Percentiles rank a stretch among this genome's conserved stretches.
phyloP scores from a whole-genome alignment of 306 rosid species.

The Ceratonia siliqua region DNA sequence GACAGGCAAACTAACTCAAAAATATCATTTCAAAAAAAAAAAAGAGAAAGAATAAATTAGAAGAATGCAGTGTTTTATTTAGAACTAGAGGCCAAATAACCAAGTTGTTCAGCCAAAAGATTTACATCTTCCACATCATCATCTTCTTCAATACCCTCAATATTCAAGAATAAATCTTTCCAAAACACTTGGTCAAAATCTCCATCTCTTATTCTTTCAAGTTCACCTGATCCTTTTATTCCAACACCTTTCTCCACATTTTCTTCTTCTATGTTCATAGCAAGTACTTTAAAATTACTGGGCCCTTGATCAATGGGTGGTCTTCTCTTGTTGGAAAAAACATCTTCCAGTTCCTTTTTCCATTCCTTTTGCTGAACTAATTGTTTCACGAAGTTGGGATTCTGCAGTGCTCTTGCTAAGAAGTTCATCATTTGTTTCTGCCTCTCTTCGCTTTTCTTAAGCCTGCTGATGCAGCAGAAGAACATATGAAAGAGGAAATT shows the following conservation, averaged over 20 bases:
- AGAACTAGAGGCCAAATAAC: slow-evolving; percentile 51
- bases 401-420: slow-evolving; percentile 73
- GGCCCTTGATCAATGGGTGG: slow-evolving; percentile 54
- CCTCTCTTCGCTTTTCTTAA: slow-evolving; percentile 59
- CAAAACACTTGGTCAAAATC: slow-evolving; percentile 51
- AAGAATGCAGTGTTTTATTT: slow-evolving; percentile 25
- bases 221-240: slow-evolving; percentile 6
- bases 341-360: slow-evolving; percentile 58
- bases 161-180: slow-evolving; percentile 57
- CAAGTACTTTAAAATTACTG: slow-evolving; percentile 32
- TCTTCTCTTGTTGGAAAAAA: slow-evolving; percentile 55
- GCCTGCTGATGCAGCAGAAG: too few relatives aligned
- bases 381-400: slow-evolving; percentile 60
- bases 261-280: slow-evolving; percentile 26
- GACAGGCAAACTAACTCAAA: too few relatives aligned
- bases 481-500: too few relatives aligned
- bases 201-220: slow-evolving; percentile 34
- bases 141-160: slow-evolving; percentile 30
- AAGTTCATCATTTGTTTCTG: slow-evolving; percentile 72
- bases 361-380: slow-evolving; percentile 48
- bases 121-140: slow-evolving; percentile 49
- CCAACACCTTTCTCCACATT: too few relatives aligned
- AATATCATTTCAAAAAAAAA: too few relatives aligned
- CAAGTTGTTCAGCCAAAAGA: slow-evolving; percentile 52
- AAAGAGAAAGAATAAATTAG: too few relatives aligned